Base-by-base conservation (phyloP, 768 basidiomycete species). In the Pseudohyphozyma bogoriensis region DNA sequence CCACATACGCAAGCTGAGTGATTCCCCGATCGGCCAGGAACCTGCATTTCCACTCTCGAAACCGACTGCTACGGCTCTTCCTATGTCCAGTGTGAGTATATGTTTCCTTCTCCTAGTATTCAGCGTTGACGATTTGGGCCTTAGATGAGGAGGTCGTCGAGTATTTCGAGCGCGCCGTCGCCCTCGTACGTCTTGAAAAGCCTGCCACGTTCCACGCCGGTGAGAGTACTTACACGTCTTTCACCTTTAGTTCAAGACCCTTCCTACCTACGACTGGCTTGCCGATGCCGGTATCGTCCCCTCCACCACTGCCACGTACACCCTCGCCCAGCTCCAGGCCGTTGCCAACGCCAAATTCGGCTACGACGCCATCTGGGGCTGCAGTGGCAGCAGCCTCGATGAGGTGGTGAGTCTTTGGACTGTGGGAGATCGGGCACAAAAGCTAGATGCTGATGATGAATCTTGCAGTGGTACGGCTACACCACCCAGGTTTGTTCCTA, bases 261-360 rank as follows among this genome's bases (percentile, higher is more conserved):
- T 89, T 29, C 85, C 86, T 0, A 88, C 88, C 3, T 87, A 82
- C 72, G 77, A 79, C 20, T 87, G 81, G 81, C 82, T 90, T 42
- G 74, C 77, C 18, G 74, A 79, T 26, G 83, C 79, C n/a, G 86
- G 86, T 29, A 89, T 90, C 66, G 81, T 79, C 4, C 89, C 89
- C 16, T 79, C 79, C n/a, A 73, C 76, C 4, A 76, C 73, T 61
- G 70, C 74, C 65, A 85, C 85, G 0, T 82, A 82, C 71, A 81
- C 81, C 0, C 77, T 85, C 12, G 46, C 32, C 0, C 37, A 59
- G 51, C 58, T 66, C 9, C 57, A 66, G 26, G 50, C 54, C 0
- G 64, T 59, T 24, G 51, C 51, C 8, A 26, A 36, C 4, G 35
- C 51, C 10, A 22, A 36, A 4, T 36, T 37, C 35, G 51, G 51